phyloP scores from a whole-genome alignment of 371 early-diverging fungal genomes.

The Mortierella sp. region DNA sequence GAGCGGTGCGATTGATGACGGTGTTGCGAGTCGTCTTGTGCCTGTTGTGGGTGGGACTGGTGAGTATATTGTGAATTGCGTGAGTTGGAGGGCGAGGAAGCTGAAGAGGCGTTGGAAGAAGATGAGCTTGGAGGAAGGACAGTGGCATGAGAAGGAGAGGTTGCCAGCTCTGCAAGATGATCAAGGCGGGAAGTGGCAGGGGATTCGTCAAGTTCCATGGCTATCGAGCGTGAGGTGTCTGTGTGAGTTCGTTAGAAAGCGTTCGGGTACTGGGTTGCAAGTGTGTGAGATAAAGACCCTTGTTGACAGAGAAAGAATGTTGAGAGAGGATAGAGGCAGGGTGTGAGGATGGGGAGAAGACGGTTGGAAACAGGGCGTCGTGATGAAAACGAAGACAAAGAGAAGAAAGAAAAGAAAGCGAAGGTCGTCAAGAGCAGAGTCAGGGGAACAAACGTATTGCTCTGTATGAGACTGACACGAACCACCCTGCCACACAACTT shows the following conservation, averaged over 20 bases:
- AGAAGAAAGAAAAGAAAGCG: not conserved
- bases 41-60: not conserved
- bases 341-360: not conserved
- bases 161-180: conserved; percentile 48
- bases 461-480: too few species aligned
- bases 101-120: conserved; percentile 16
- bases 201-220: conserved; percentile 46
- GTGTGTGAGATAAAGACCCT: too few species aligned
- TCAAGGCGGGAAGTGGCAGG: conserved; percentile 46
- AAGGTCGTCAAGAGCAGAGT: not conserved
- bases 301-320: not conserved
- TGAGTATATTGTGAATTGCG: conserved; percentile 2
- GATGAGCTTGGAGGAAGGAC: conserved; percentile 18
- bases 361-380: not conserved
- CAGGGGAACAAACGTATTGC: not conserved
- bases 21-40: conserved; percentile 25
- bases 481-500: too few species aligned
- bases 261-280: not conserved
- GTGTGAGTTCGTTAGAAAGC: not conserved
- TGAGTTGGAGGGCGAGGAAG: conserved; percentile 14
- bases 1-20: conserved; percentile 5
- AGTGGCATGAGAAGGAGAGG: conserved; percentile 43
- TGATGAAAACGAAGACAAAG: not conserved
- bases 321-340: not conserved
- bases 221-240: conserved; percentile 5